phyloP scores from a whole-genome alignment of 2,329 filamentous ascomycete genomes.

The Samsoniella hepiali region DNA sequence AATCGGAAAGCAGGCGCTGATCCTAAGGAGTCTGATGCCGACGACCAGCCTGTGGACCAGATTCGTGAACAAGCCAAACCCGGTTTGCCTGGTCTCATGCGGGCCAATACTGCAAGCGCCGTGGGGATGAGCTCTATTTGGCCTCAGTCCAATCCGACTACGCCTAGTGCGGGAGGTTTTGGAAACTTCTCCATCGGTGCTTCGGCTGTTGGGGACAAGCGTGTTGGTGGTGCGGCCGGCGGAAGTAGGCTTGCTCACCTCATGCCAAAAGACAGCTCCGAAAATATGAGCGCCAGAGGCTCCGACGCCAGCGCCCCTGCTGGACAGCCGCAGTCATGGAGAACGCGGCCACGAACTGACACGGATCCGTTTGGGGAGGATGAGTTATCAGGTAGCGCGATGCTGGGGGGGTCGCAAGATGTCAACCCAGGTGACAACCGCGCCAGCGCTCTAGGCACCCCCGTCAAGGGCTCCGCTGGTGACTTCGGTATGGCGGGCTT shows the following conservation, averaged over 20 bases:
- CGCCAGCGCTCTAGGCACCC: conserved; percentile 49
- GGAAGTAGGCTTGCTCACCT: conserved; percentile 85
- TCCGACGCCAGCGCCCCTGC: conserved; percentile 48
- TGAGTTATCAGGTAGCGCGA: conserved; percentile 63
- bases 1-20: conserved; percentile 50
- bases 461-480: conserved; percentile 50
- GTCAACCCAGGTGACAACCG: conserved; percentile 45
- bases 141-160: conserved; percentile 50
- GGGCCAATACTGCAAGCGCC: conserved; percentile 53
- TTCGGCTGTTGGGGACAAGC: conserved; percentile 65
- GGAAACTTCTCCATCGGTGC: conserved; percentile 77
- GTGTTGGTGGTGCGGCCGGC: conserved; percentile 64
- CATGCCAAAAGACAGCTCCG: conserved; percentile 72
- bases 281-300: conserved; percentile 42
- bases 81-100: conserved; percentile 47
- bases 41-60: conserved; percentile 20
- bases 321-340: conserved; percentile 52
- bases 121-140: conserved; percentile 44
- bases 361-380: conserved; percentile 76
- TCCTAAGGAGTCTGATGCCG: conserved; percentile 48
- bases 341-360: conserved; percentile 62
- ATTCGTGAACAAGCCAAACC: conserved; percentile 33
- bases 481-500: conserved; percentile 63
- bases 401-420: conserved; percentile 73
- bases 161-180: conserved; percentile 74